Conservation (phyloP, 768 basidiomycete genomes). For the Mycena latifolia region DNA sequence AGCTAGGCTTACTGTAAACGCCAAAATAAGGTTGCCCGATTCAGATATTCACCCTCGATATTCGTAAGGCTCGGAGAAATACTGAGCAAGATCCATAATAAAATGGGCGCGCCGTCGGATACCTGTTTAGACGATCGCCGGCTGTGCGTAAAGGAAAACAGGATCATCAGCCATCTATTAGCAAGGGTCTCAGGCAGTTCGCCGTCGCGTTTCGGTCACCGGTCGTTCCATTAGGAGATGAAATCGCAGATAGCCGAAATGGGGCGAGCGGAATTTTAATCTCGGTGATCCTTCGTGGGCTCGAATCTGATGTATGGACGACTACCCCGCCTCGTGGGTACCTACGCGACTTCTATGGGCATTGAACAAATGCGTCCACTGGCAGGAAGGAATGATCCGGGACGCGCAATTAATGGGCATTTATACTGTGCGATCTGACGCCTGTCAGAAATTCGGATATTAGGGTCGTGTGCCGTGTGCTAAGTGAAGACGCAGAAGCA, state of each 20-base stretch:
- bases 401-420: not conserved
- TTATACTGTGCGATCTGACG: too few relatives aligned
- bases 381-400: constrained; percentile 6
- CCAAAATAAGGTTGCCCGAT: too few relatives aligned
- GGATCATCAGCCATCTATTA: too few relatives aligned
- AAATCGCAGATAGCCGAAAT: not conserved
- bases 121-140: not conserved
- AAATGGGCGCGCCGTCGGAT: not conserved
- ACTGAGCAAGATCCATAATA: too few relatives aligned
- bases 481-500: too few relatives aligned
- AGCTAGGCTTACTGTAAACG: too few relatives aligned
- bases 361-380: constrained; percentile 11
- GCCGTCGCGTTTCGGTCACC: not conserved
- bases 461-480: too few relatives aligned
- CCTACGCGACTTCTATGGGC: not conserved
- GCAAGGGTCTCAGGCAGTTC: not conserved
- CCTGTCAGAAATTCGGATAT: too few relatives aligned
- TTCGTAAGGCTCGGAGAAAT: too few relatives aligned
- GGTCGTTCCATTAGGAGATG: not conserved
- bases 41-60: too few relatives aligned
- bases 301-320: not conserved
- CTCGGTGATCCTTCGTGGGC: not conserved
- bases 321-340: not conserved
- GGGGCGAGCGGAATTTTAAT: not conserved
- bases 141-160: not conserved